Evolutionary conservation across 139 green algal genomes (phyloP).

Genomic region (Chlamydomonas urium): DNA sequence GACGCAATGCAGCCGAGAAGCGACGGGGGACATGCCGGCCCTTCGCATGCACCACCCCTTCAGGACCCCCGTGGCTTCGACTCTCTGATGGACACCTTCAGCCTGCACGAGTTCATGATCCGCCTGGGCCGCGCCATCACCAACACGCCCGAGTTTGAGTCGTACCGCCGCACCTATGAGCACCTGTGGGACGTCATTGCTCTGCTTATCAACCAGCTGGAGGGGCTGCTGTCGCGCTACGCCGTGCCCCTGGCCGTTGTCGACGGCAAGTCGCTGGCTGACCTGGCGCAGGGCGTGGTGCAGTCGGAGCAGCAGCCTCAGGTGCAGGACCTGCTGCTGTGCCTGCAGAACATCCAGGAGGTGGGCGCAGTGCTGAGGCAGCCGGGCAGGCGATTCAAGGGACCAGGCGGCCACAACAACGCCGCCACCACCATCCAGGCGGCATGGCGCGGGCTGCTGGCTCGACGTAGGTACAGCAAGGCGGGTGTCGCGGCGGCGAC

Average conservation of each 20-base stretch:
- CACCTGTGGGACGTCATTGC: slow-evolving; percentile 38
- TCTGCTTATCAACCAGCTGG: slow-evolving; percentile 38
- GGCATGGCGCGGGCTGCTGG: slow-evolving; percentile 40
- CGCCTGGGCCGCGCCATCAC: slow-evolving; percentile 26
- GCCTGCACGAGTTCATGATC: slow-evolving; percentile 55
- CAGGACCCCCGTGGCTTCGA: too few species aligned
- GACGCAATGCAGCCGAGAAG: too few species aligned
- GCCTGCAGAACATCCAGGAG: slow-evolving; percentile 59
- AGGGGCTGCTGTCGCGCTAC: slow-evolving; percentile 44
- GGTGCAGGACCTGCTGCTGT: slow-evolving; percentile 50
- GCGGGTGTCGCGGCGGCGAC: slow-evolving; percentile 19
- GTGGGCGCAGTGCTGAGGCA: slow-evolving; percentile 43
- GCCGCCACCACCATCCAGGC: slow-evolving; percentile 54
- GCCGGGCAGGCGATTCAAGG: slow-evolving; percentile 49
- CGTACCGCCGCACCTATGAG: slow-evolving; percentile 44
- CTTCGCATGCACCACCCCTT: too few species aligned
- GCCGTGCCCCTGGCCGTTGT: slow-evolving; percentile 50
- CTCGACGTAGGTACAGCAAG: slow-evolving; percentile 24
- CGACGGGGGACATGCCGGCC: too few species aligned
- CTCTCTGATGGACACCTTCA: slow-evolving; percentile 56
- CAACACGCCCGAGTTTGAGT: slow-evolving; percentile 55
- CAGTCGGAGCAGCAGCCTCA: slow-evolving; percentile 10
- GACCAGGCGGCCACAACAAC: slow-evolving; percentile 19
- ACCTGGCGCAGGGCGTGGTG: slow-evolving; percentile 30
- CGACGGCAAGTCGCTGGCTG: slow-evolving; percentile 47